phyloP scores from a whole-genome alignment of 2,329 filamentous ascomycete genomes.

The Thelonectria blattea region DNA sequence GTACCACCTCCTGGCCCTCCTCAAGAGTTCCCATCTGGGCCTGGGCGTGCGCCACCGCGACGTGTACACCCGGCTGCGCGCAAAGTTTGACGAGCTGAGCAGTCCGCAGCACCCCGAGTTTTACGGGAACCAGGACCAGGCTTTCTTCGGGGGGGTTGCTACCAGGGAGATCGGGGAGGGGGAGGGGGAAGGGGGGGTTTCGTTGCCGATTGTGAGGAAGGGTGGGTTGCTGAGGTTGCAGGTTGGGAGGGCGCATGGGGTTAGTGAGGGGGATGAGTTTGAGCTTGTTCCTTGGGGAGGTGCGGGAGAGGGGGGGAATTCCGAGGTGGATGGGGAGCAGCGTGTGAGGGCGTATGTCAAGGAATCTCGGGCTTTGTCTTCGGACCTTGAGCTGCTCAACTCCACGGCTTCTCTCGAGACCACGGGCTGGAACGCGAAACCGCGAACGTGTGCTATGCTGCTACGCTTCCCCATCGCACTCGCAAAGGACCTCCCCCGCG shows the following conservation, averaged over 20 bases:
- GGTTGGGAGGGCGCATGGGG: conserved; percentile 18
- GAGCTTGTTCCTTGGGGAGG: conserved; percentile 4
- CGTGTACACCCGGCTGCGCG: conserved; percentile 2
- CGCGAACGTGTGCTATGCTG: background rate
- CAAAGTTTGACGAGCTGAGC: background rate
- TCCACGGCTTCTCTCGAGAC: background rate
- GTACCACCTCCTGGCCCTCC: background rate
- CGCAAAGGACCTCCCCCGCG: background rate
- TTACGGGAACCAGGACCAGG: conserved; percentile 23
- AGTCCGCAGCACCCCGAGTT: conserved; percentile 9
- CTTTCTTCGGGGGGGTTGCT: conserved; percentile 14
- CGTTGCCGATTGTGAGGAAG: background rate
- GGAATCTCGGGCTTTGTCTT: background rate
- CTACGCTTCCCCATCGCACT: background rate
- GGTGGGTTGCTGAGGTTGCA: background rate
- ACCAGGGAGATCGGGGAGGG: background rate
- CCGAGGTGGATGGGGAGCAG: background rate
- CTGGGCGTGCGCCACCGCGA: conserved; percentile 10
- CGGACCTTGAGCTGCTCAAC: background rate
- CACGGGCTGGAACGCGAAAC: conserved; percentile 2
- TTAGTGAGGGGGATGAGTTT: conserved; percentile 18
- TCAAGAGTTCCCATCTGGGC: background rate
- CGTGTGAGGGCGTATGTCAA: background rate
- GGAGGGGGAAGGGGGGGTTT: background rate
- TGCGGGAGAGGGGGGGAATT: no score